phyloP scores from a whole-genome alignment of 345 rosid genomes.

The Citrus inodora region DNA sequence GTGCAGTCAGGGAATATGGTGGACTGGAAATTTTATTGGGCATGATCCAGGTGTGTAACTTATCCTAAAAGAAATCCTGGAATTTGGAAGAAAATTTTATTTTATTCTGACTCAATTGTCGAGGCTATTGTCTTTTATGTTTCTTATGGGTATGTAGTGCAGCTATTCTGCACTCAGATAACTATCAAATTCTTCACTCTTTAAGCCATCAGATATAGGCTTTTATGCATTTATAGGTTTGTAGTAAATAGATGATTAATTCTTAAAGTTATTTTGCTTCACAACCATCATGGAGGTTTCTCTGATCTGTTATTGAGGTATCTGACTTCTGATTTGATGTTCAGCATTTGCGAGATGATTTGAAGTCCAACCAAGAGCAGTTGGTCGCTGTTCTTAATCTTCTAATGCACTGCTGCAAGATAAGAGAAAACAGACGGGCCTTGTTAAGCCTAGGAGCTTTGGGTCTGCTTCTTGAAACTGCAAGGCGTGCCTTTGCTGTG shows the following conservation, averaged over 20 bases:
- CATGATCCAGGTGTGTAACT: conserved; percentile 76
- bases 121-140: background rate
- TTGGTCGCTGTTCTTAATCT: conserved; percentile 91
- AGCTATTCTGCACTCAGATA: background rate
- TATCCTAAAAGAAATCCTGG: background rate
- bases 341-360: conserved; percentile 81
- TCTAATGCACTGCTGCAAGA: conserved; percentile 97
- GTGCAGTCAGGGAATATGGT: conserved; percentile 91
- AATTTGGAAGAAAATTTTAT: background rate
- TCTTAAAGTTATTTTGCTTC: background rate
- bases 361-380: conserved; percentile 93
- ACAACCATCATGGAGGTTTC: background rate
- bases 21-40: conserved; percentile 86
- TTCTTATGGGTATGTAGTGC: background rate
- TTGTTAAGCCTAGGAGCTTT: conserved; percentile 83
- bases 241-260: background rate
- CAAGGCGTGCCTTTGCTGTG: conserved; percentile 90
- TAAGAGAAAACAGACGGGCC: conserved; percentile 85
- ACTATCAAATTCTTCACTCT: background rate
- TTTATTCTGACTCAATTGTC: background rate
- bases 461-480: conserved; percentile 96
- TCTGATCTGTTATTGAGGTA: background rate
- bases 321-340: conserved; percentile 20
- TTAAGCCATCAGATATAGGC: background rate
- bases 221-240: background rate